Base-by-base conservation (phyloP, 352 stramenopile species). In the Halophytophthora batemanensis region DNA sequence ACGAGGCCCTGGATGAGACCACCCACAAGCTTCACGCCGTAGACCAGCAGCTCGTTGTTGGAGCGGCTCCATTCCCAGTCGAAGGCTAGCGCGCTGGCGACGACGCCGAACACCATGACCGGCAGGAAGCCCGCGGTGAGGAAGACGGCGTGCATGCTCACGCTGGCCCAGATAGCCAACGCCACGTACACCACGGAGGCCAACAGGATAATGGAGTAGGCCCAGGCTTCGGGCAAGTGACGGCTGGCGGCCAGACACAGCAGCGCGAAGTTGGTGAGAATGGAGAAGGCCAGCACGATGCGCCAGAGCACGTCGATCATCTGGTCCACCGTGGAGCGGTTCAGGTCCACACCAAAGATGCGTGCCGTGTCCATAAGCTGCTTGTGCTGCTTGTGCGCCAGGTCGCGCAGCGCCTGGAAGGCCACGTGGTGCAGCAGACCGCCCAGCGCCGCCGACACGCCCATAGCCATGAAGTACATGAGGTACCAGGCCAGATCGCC, bases 381-480 rank as follows among this genome's bases (percentile, higher is more conserved):
- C 51, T 85, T 71, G 53, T 85, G 75, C 61, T 91, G 80, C 56
- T 89, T 81, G 58, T 86, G 69, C 39, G 73, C 80, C 13, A 92
- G 74, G 47, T 71, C 74, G 22, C 65, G 71, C 58, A 90, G 77
- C 43, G 80, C 84, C 43, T 92, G 74, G 52, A 83, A 94, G 15
- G 81, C 84, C 1, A 91, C 69, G 61, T 94, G 81, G 66, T 94
- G 84, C 33, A 94, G 64, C 48, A 94, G 38, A 0, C 82, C 84
- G 33, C 84, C 84, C 35, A 94, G 71, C 10, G 72, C 77, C 17
- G 84, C 81, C 35, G 79, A 91, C 50, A 83, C 89, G 33, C 84
- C 84, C 19, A 94, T 71, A 42, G 82, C 84, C 47, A 90, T 69
- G 58, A 94, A 93, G 74, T 94, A 94, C 58, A 90, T 89, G 36